These are phyloP conservation scores for Jacaranda copaia DNA, from an alignment of 257 asterid genomes.

Conservation along the genomic window DNA sequence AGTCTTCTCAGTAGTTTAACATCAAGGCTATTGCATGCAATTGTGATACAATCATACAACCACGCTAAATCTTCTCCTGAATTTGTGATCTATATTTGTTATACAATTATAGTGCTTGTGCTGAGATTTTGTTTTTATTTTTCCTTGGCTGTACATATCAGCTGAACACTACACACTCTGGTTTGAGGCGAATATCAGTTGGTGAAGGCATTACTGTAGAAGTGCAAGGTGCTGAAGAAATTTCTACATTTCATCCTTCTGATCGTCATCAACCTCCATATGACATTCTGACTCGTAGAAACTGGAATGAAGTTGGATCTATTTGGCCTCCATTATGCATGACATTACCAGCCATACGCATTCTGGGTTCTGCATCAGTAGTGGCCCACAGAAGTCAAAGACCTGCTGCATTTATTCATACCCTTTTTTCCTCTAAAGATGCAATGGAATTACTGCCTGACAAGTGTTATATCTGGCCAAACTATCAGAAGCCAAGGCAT, in stretches of 20 bases:
- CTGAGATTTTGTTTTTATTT: background rate
- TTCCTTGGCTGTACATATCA: conserved; percentile 38
- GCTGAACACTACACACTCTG: conserved; percentile 59
- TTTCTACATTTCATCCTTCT: conserved; percentile 53
- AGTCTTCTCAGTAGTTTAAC: background rate
- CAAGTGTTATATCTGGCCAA: conserved; percentile 57
- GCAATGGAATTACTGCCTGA: conserved; percentile 64
- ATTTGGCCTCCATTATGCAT: conserved; percentile 54
- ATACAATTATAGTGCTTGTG: background rate
- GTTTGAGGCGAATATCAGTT: conserved; percentile 68
- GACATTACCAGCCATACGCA: conserved; percentile 56
- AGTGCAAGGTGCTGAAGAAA: conserved; percentile 72
- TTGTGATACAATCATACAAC: background rate
- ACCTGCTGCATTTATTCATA: conserved; percentile 54
- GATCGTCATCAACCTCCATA: conserved; percentile 40
- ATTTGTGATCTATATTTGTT: too few species aligned
- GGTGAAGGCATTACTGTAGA: conserved; percentile 81
- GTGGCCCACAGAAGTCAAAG: conserved; percentile 60
- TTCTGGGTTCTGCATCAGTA: conserved; percentile 67
- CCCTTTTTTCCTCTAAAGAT: conserved; percentile 45
- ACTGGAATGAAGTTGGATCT: conserved; percentile 35
- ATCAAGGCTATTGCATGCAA: background rate
- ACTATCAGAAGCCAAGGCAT: conserved; percentile 43
- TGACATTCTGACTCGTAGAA: conserved; percentile 37
- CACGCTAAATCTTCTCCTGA: background rate